Base-by-base conservation (phyloP, 805 yeast genomes). In the Isabelozyma heimii region DNA sequence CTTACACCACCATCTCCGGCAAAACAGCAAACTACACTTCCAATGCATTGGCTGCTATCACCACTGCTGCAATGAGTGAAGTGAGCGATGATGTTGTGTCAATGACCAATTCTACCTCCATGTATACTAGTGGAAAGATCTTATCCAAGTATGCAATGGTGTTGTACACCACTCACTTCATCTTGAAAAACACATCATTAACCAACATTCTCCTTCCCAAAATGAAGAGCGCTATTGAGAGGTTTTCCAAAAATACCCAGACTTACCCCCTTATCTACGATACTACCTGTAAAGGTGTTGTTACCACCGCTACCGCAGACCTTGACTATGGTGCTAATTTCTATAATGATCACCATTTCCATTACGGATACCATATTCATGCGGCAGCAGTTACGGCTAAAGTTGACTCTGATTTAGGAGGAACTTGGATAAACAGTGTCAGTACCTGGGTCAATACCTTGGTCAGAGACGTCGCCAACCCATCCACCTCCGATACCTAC, bases 391-490 rank as follows among this genome's bases (percentile, higher is more conserved):
- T 64, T 12, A 45, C 59, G 30, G 62, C 60, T 6, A 51, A 57
- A 33, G 57, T 65, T 17, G 68, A 63, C 47, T 40, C 51, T 14
- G 51, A 53, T 13, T 37, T 43, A 13, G 85, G 85, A 3, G 83
- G 83, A 8, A 60, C 69, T 1, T 85, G 87, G 84, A 65, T 75
- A 4, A 49, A 53, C 8, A 65, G 61, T 8, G 75, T 77, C 55
- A 76, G 73, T 55, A 78, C 71, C 9, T 85, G 84, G 82, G 78
- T 85, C 40, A 83, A 84, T 55, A 60, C 77, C 1, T 69, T 87
- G 51, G 72, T 86, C 5, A 74, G 90, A 52, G 91, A 87, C 58
- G 83, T 81, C 20, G 84, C 86, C 38, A 85, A 84, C 57, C 89
- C 91, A 4, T 69, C 79, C 13, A 53, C 58, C 3, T 63, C 65